Base-by-base conservation (phyloP, 2,329 filamentous ascomycete genomes). In the Talaromyces sp. region DNA sequence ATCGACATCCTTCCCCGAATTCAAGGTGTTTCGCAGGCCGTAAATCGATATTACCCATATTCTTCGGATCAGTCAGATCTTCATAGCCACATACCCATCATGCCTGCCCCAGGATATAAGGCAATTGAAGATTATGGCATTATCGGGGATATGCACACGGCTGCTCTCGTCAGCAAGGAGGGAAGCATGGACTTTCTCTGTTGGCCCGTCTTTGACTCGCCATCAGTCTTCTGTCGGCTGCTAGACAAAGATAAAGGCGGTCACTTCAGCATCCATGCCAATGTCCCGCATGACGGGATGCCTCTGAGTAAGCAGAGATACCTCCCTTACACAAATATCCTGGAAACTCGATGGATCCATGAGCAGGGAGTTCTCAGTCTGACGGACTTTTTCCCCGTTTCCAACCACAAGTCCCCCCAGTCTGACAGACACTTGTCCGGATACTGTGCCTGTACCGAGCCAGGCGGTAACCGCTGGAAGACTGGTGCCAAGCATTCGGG, bases 151-250 rank as follows among this genome's bases (percentile, higher is more conserved):
- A 91, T 93, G 89, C 85, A 88, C 71, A 93, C 90, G 0, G 91
- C 88, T 78, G 89, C 90, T 14, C 79, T 92, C n/a, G 84, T 91
- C 24, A 89, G 88, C 68, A 90, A 90, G 72, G 87, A 90, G 71
- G 90, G 90, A 27, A 89, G 88, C 68, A 77, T 93, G 65, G 90
- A 92, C 73, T 91, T 88, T 70, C 90, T 92, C 88, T 92, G 89
- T 76, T 93, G 89, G 90, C 90, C 90, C 3, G 87, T 91, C 69
- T 93, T 93, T 73, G 90, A 93, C 75, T 92, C 90, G 6, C 90
- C 90, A 0, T 88, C 88, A 0, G 78, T 93, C 59, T 93, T 93
- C 74, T 91, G 89, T 72, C 86, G 90, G 47, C 82, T 93, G 16
- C 78, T 93, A 2, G 90, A 93, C 76, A 89, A 90, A 72, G 80